Conservation (phyloP, 495 filamentous ascomycete species). For the Xylaria curta region DNA sequence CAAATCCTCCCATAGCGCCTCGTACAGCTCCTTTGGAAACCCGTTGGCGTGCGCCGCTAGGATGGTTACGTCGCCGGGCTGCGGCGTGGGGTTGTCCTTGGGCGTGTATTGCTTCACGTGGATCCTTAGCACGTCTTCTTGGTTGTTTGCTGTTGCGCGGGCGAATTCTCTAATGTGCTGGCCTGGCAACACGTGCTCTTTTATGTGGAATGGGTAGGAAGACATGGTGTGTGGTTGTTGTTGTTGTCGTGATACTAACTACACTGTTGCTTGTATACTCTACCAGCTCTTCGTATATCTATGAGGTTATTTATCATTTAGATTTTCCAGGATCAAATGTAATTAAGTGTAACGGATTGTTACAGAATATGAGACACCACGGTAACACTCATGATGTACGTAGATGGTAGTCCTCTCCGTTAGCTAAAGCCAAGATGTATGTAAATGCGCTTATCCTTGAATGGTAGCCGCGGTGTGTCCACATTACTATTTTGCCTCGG, state of each 20-base stretch:
- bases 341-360: not conserved
- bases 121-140: conserved; percentile 69
- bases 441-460: conserved; percentile 1
- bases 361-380: not conserved
- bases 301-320: not conserved
- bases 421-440: not conserved
- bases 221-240: conserved; percentile 17
- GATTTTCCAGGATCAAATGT: not conserved
- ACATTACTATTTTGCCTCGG: conserved; percentile 14
- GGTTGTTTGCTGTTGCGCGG: conserved; percentile 63
- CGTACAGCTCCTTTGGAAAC: conserved; percentile 94
- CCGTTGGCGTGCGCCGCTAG: conserved; percentile 86
- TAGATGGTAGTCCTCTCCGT: not conserved
- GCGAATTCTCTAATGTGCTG: conserved; percentile 79
- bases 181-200: conserved; percentile 66
- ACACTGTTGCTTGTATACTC: not conserved
- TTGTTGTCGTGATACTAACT: not conserved
- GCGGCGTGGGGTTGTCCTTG: conserved; percentile 64
- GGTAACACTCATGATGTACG: not conserved
- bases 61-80: conserved; percentile 79
- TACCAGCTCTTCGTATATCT: not conserved
- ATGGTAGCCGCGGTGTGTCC: conserved; percentile 1
- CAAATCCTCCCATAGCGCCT: conserved; percentile 85
- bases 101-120: conserved; percentile 87
- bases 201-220: conserved; percentile 43